These are phyloP conservation scores for Periglandula ipomoeae DNA, from an alignment of 2,329 filamentous ascomycete genomes.

Conservation along the genomic window DNA sequence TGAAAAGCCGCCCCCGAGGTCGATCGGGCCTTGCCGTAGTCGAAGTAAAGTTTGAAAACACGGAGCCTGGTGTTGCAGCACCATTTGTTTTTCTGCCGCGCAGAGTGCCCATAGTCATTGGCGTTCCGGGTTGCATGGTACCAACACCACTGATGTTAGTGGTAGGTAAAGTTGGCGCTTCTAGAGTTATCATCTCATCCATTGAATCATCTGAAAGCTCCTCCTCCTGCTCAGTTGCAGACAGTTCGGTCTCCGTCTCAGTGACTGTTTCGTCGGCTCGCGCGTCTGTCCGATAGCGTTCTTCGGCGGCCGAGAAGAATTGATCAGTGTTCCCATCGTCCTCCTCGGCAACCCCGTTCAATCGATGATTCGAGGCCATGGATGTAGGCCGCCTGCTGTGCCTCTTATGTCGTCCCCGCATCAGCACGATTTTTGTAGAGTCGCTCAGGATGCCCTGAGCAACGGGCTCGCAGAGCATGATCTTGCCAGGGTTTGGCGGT, in stretches of 20 bases:
- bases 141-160: slow-evolving; percentile 71
- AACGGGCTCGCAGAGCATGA: slow-evolving; percentile 90
- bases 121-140: slow-evolving; percentile 71
- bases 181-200: slow-evolving; percentile 88
- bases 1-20: slow-evolving; percentile 71
- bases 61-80: slow-evolving; percentile 72
- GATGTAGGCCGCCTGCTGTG: slow-evolving; percentile 37
- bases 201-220: slow-evolving; percentile 78
- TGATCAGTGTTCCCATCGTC: slow-evolving; percentile 81
- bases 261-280: slow-evolving; percentile 50
- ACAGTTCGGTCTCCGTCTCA: slow-evolving; percentile 55
- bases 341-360: slow-evolving; percentile 51
- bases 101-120: slow-evolving; percentile 54
- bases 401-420: slow-evolving; percentile 51
- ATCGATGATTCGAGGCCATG: slow-evolving; percentile 28
- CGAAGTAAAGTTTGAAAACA: slow-evolving; percentile 81
- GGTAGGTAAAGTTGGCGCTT: slow-evolving; percentile 68
- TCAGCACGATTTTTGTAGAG: slow-evolving; percentile 75
- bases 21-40: slow-evolving; percentile 69
- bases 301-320: slow-evolving; percentile 88
- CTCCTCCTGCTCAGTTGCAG: slow-evolving; percentile 59
- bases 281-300: slow-evolving; percentile 52
- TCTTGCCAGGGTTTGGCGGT: slow-evolving; percentile 73
- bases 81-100: slow-evolving; percentile 60
- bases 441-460: slow-evolving; percentile 74